A percentile compares a stretch with the other conserved stretches of the same genome.
These are phyloP conservation scores for Stylosanthes scabra DNA, from an alignment of 331 rosid genomes.

Conservation along the genomic window DNA sequence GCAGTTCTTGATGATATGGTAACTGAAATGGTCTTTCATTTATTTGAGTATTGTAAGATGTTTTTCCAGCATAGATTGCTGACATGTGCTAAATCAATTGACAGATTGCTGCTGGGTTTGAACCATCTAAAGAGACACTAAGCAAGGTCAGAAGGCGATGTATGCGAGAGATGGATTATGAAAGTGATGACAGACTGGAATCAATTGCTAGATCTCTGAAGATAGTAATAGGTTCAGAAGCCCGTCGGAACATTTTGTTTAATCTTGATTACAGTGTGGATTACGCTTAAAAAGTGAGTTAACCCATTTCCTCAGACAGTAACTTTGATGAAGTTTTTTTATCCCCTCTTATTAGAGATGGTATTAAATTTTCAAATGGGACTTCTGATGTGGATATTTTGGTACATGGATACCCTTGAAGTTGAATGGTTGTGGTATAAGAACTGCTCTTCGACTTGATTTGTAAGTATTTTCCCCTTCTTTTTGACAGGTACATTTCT, in stretches of 20 bases:
- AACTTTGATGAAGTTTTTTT: constrained; percentile 5
- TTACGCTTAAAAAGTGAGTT: constrained; percentile 63
- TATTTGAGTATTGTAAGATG: constrained; percentile 12
- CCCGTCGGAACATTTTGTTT: constrained; percentile 68
- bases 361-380: constrained; percentile 9
- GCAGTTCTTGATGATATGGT: constrained; percentile 77
- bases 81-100: constrained; percentile 30
- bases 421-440: neutral
- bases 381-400: neutral
- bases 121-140: constrained; percentile 67
- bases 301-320: neutral
- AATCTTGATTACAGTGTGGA: constrained; percentile 61
- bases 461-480: neutral
- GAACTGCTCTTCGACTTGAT: constrained; percentile 26
- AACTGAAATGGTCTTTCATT: constrained; percentile 28
- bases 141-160: constrained; percentile 82
- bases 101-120: constrained; percentile 79
- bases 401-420: constrained; percentile 24
- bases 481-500: constrained; percentile 46
- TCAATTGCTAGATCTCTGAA: constrained; percentile 56
- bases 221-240: constrained; percentile 60
- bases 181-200: constrained; percentile 62
- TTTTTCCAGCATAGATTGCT: constrained; percentile 36
- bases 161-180: constrained; percentile 75
- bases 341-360: neutral